A percentile compares a stretch with the other conserved stretches of the same genome.
Evolutionary conservation across 78 protist genomes (phyloP).

Genomic region (Dictyostelium citrinum): DNA sequence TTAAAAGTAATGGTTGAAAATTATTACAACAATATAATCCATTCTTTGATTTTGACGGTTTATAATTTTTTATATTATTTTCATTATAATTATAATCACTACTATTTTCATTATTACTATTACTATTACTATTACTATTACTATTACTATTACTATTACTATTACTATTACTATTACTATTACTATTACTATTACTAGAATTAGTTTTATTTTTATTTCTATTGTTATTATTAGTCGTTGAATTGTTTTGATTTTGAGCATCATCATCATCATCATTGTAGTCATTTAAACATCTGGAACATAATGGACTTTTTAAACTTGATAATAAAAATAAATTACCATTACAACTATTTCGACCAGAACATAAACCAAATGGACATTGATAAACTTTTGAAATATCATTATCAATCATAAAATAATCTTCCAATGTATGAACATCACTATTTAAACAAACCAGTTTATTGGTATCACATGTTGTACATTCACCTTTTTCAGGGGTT

Average conservation of each 20-base stretch:
- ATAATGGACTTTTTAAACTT: neutral
- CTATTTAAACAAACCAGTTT: neutral
- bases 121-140: no score
- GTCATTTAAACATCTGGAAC: neutral
- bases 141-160: no score
- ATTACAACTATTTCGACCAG: neutral
- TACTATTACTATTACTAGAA: no score
- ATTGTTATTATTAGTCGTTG: no score
- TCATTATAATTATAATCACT: neutral
- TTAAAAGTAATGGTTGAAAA: neutral
- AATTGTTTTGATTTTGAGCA: no score
- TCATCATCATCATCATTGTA: no score
- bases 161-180: no score
- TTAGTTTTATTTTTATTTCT: no score
- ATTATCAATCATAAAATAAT: neutral
- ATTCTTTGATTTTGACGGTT: neutral
- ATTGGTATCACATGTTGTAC: neutral
- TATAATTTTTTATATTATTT: neutral
- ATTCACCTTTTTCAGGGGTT: neutral
- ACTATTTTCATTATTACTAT: no score
- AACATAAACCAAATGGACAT: neutral
- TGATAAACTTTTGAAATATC: neutral
- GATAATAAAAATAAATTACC: neutral
- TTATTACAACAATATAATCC: neutral
- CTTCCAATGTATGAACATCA: neutral